Evolutionary conservation across 352 stramenopile species (phyloP).

Genomic region (Phytophthora pisi): DNA sequence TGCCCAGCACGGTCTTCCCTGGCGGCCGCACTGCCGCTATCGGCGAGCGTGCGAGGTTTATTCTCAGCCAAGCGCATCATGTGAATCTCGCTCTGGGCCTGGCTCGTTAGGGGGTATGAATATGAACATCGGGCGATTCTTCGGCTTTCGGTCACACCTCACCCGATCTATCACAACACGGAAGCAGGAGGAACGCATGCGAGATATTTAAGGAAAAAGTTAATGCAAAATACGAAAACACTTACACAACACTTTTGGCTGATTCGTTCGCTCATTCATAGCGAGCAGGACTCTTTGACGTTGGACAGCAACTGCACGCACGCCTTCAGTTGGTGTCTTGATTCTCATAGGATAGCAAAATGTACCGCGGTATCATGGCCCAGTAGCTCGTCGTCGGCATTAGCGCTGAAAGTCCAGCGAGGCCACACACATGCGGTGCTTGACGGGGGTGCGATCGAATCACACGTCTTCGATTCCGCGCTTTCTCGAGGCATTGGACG

Average conservation of each 20-base stretch:
- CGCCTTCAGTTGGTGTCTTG: slow-evolving; percentile 8
- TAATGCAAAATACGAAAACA: slow-evolving; percentile 38
- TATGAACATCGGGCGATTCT: slow-evolving; percentile 23
- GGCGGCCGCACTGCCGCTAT: slow-evolving; percentile 59
- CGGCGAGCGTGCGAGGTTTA: slow-evolving; percentile 79
- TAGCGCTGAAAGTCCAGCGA: slow-evolving; percentile 1
- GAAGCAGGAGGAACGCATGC: slow-evolving; percentile 12
- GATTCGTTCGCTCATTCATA: slow-evolving; percentile 18
- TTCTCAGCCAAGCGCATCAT: slow-evolving; percentile 76
- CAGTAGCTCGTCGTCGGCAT: slow-evolving; percentile 5
- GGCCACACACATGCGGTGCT: slow-evolving; percentile 10
- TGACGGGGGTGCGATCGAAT: slow-evolving; percentile 13
- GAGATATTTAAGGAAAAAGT: slow-evolving; percentile 42
- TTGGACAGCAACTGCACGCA: neutral
- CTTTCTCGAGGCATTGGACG: slow-evolving; percentile 58
- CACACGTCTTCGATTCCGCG: slow-evolving; percentile 71
- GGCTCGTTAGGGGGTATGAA: slow-evolving; percentile 45
- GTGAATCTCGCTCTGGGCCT: slow-evolving; percentile 61
- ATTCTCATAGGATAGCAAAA: slow-evolving; percentile 18
- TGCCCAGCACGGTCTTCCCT: slow-evolving; percentile 70
- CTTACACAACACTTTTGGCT: slow-evolving; percentile 9
- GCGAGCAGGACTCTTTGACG: slow-evolving; percentile 7
- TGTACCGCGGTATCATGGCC: slow-evolving; percentile 19
- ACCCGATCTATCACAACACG: slow-evolving; percentile 6
- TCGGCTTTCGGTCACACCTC: neutral